Base-by-base conservation (phyloP, 2,329 filamentous ascomycete species). In the Coniochaeta sp. region DNA sequence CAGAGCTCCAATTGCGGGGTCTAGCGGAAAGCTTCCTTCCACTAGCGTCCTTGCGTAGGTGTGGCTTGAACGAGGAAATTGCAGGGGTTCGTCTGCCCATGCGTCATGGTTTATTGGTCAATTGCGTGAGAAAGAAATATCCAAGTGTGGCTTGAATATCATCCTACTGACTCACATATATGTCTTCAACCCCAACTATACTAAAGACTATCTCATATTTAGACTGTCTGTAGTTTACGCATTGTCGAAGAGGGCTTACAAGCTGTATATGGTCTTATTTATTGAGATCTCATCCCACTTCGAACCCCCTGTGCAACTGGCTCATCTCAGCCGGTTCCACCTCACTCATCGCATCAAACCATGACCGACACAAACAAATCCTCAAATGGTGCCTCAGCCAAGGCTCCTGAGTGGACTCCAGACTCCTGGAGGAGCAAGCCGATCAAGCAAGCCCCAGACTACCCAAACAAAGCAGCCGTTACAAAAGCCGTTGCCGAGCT, bases 371-470 rank as follows among this genome's bases (percentile, higher is more conserved):
- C 57, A 26, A 32, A 52, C 57, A 32, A 32, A 56, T 17, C 47
- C 16, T 30, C 24, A 26, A 26, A 52, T 24, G 54, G 54, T 3
- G 36, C 54, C 54, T 38, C 54, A 38, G 54, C 54, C 61, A 62
- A 32, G 60, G 58, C n/a, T 52, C 47, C 47, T 24, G 47, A 30
- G 17, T 89, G 86, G 86, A 74, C 78, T 12, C 87, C 84, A 8
- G 77, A 79, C 69, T 89, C 90, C 50, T 95, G 90, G 90, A 83
- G 86, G 66, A 80, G 82, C 59, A 92, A 90, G 73, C 89, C 89
- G 44, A 89, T 93, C 74, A 90, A 90, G 73, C 90, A 95, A 73
- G 79, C 83, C 14, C 88, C 91, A 30, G 76, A 81, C 38, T 93
- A 93, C 71, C 81, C 85, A 3, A 85, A 92, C 68, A 72, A 79